phyloP scores from a whole-genome alignment of 306 rosid genomes.

The Luffa aegyptiaca region DNA sequence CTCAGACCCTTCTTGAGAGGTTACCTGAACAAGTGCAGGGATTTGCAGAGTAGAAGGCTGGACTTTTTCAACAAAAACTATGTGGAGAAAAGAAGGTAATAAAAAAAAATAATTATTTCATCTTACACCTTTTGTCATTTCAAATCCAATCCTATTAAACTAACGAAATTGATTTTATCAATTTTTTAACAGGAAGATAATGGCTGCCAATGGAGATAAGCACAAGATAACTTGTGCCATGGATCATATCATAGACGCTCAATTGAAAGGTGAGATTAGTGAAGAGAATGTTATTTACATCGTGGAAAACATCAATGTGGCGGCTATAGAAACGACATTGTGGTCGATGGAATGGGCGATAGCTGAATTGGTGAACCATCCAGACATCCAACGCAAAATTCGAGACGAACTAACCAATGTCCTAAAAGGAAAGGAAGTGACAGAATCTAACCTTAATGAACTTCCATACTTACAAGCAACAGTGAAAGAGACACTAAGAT shows the following conservation, averaged over 20 bases:
- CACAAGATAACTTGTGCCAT: constrained; percentile 71
- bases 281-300: constrained; percentile 69
- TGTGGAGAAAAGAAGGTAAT: constrained; percentile 55
- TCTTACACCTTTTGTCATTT: too few relatives aligned
- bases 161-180: too few relatives aligned
- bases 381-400: constrained; percentile 45
- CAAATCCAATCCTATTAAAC: too few relatives aligned
- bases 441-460: constrained; percentile 52
- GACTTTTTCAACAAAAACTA: constrained; percentile 60
- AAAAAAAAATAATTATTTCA: too few relatives aligned
- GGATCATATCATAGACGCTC: constrained; percentile 74
- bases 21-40: constrained; percentile 68
- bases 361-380: constrained; percentile 72
- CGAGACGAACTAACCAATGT: constrained; percentile 47
- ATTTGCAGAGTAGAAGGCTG: constrained; percentile 54
- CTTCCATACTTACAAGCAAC: constrained; percentile 67
- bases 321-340: constrained; percentile 76
- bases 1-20: constrained; percentile 67
- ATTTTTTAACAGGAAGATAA: constrained; percentile 32
- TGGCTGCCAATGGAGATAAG: constrained; percentile 53
- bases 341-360: constrained; percentile 96
- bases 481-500: constrained; percentile 60
- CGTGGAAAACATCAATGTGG: constrained; percentile 70
- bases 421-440: constrained; percentile 40
- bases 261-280: constrained; percentile 67